Percentiles rank a stretch among this genome's conserved stretches.
These are phyloP conservation scores for Sambucus nigra DNA, from an alignment of 129 eudicot genomes.

Conservation along the genomic window DNA sequence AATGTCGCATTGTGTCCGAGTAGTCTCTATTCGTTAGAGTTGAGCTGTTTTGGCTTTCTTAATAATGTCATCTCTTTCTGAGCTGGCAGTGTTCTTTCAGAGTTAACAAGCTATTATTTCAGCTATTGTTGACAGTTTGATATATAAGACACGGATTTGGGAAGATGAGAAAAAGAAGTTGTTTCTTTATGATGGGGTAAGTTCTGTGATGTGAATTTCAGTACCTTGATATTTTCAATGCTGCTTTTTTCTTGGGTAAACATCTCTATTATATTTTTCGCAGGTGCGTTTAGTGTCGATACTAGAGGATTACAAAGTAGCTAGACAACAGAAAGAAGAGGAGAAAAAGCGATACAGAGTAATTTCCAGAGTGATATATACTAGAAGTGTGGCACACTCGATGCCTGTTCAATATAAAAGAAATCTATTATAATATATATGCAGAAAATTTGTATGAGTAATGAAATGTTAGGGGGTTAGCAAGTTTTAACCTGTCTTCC, in stretches of 20 bases:
- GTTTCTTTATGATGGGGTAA: conserved; percentile 87
- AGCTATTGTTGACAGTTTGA: conserved; percentile 68
- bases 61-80: conserved; percentile 4
- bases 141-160: conserved; percentile 64
- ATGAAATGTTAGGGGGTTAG: not conserved
- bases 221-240: not conserved
- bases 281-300: conserved; percentile 78
- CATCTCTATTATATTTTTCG: conserved; percentile 7
- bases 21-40: no score
- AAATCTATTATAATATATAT: no score
- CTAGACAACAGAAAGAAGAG: conserved; percentile 70
- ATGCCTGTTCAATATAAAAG: no score
- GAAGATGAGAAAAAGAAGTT: conserved; percentile 55
- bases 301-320: conserved; percentile 75
- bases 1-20: no score
- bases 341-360: conserved; percentile 72
- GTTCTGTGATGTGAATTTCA: conserved; percentile 4
- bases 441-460: no score
- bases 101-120: conserved; percentile 19
- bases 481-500: not conserved
- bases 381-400: no score
- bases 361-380: no score
- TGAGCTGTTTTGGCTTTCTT: no score
- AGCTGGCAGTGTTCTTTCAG: conserved; percentile 1
- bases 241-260: not conserved